phyloP scores from a whole-genome alignment of 345 rosid genomes.

The Populus nigra region DNA sequence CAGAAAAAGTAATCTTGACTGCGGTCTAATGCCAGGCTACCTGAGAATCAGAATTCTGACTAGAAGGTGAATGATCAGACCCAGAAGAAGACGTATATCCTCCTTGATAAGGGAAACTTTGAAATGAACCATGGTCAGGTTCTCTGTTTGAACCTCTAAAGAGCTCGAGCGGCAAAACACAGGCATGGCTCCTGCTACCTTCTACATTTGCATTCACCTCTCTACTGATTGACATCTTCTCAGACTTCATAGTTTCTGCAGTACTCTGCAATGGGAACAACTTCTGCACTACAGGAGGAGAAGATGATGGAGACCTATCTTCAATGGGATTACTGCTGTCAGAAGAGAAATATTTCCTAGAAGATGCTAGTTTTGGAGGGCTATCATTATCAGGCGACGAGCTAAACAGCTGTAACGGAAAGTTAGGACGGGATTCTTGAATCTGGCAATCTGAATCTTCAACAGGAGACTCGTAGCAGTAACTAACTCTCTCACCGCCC shows the following conservation, averaged over 20 bases:
- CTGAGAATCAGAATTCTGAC: constrained; percentile 76
- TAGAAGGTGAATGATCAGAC: constrained; percentile 82
- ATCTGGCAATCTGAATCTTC: constrained; percentile 70
- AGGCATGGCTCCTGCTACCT: constrained; percentile 34
- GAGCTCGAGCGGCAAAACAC: constrained; percentile 63
- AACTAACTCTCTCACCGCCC: constrained; percentile 66
- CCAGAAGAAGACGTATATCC: constrained; percentile 84
- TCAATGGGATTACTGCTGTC: constrained; percentile 82
- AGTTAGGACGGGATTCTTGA: constrained; percentile 53
- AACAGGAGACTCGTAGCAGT: constrained; percentile 63
- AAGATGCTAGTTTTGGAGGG: constrained; percentile 62
- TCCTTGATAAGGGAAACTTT: constrained; percentile 52
- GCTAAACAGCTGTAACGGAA: constrained; percentile 73
- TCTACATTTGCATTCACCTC: constrained; percentile 43
- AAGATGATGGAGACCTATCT: constrained; percentile 64
- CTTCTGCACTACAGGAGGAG: constrained; percentile 71
- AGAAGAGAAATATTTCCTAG: constrained; percentile 83
- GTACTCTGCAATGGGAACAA: constrained; percentile 71
- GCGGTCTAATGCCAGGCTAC: constrained; percentile 28
- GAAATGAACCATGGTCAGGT: constrained; percentile 41
- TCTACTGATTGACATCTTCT: constrained; percentile 38
- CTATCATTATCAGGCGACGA: constrained; percentile 70
- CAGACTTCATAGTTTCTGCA: constrained; percentile 51
- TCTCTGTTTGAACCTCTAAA: constrained; percentile 54
- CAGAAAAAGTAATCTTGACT: not conserved